A percentile compares a stretch with the other conserved stretches of the same genome.
These are phyloP conservation scores for Lepidopterella palustris DNA, from an alignment of 495 filamentous ascomycete genomes.

Conservation along the genomic window DNA sequence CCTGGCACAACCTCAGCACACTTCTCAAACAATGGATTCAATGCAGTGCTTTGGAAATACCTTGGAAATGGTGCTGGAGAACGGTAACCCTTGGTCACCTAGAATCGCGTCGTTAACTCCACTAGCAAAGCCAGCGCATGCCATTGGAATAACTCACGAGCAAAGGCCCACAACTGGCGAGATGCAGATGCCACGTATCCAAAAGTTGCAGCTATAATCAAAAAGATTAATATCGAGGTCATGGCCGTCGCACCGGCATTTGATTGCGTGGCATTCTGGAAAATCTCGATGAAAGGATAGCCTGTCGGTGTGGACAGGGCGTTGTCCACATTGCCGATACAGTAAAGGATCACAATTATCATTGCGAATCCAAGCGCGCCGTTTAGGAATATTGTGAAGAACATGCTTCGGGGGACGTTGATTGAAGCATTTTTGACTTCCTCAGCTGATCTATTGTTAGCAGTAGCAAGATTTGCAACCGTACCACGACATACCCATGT, in stretches of 20 bases:
- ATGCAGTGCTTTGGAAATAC: constrained; percentile 9
- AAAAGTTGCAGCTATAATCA: constrained; percentile 26
- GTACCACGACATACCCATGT: too few species aligned
- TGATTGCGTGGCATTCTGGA: constrained; percentile 15
- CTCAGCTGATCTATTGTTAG: constrained; percentile 25
- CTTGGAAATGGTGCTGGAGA: constrained; percentile 6
- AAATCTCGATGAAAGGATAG: constrained; percentile 30
- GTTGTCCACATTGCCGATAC: constrained; percentile 41
- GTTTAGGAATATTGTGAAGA: constrained; percentile 24
- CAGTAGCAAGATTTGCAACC: too few species aligned
- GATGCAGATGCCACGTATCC: constrained; percentile 22
- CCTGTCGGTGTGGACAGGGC: constrained; percentile 34
- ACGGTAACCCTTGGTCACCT: constrained; percentile 22
- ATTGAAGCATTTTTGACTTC: constrained; percentile 26
- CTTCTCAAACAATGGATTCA: too few species aligned
- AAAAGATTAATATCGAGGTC: constrained; percentile 21
- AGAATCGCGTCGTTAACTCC: neutral
- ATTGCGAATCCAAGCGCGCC: constrained; percentile 23
- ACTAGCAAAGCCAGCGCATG: neutral
- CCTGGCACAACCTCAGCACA: too few species aligned
- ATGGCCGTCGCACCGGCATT: constrained; percentile 11
- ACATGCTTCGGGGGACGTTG: constrained; percentile 25
- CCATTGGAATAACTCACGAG: constrained; percentile 42
- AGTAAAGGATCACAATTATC: constrained; percentile 7
- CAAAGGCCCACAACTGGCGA: constrained; percentile 28